Percentiles rank a stretch among this genome's conserved stretches.
These are phyloP conservation scores for Fusarium ramigenum DNA, from an alignment of 2,329 filamentous ascomycete genomes.

Conservation along the genomic window DNA sequence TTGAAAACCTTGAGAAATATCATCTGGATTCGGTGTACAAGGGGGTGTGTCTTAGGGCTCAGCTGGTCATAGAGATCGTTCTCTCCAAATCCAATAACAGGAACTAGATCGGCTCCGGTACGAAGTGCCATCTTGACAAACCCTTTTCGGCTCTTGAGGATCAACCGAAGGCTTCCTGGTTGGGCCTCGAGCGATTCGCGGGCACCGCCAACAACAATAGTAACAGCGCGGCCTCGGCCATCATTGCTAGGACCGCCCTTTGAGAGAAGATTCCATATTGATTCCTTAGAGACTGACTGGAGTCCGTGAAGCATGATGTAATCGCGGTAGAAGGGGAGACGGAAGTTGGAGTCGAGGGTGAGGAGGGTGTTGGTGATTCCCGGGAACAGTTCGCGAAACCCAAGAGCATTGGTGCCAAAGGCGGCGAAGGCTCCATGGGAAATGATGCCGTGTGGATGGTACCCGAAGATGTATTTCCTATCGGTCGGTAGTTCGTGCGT, in stretches of 20 bases:
- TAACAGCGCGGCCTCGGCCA: constrained; percentile 94
- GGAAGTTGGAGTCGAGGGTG: constrained; percentile 96
- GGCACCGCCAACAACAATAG: constrained; percentile 93
- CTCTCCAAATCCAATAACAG: constrained; percentile 91
- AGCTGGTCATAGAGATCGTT: constrained; percentile 96
- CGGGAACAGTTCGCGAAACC: constrained; percentile 87
- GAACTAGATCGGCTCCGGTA: constrained; percentile 92
- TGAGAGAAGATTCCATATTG: constrained; percentile 86
- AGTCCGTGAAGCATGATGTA: constrained; percentile 92
- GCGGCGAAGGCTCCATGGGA: constrained; percentile 94
- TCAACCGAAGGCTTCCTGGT: constrained; percentile 78
- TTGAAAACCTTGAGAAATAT: constrained; percentile 86
- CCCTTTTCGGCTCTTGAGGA: constrained; percentile 85
- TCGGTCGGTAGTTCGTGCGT: constrained; percentile 81
- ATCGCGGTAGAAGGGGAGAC: constrained; percentile 91
- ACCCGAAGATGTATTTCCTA: constrained; percentile 95
- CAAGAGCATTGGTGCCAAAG: constrained; percentile 89
- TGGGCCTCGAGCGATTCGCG: constrained; percentile 90
- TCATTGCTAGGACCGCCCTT: constrained; percentile 80
- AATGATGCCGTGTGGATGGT: constrained; percentile 97
- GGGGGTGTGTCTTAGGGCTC: constrained; percentile 77
- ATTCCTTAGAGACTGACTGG: constrained; percentile 88
- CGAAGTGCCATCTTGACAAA: constrained; percentile 94
- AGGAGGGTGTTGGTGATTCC: constrained; percentile 94
- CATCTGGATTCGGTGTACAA: constrained; percentile 84